These are phyloP conservation scores for Calonectria honghensis DNA, from an alignment of 2,329 filamentous ascomycete genomes.

Conservation along the genomic window DNA sequence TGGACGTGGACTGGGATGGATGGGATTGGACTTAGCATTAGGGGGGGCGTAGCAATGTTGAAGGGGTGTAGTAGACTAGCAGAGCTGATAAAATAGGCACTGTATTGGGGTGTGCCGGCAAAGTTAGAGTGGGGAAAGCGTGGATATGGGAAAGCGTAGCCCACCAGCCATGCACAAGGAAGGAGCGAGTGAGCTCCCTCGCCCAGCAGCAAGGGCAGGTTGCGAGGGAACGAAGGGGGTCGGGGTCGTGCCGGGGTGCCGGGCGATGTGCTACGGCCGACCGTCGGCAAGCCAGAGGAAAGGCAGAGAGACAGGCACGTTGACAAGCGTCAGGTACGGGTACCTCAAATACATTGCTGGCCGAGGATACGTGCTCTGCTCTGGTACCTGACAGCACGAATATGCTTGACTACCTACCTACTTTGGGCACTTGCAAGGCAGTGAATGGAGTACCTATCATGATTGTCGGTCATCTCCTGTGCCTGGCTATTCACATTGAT, in stretches of 20 bases:
- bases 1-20: conserved; percentile 58
- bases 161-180: conserved; percentile 30
- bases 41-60: conserved; percentile 38
- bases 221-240: conserved; percentile 33
- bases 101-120: conserved; percentile 20
- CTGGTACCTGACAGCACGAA: conserved; percentile 23
- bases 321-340: conserved; percentile 35
- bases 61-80: conserved; percentile 26
- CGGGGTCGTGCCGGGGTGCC: conserved; percentile 30
- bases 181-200: conserved; percentile 25
- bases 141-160: conserved; percentile 35
- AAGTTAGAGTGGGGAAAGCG: conserved; percentile 4
- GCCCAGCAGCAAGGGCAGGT: conserved; percentile 28
- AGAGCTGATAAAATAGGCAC: conserved; percentile 30
- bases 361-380: conserved; percentile 11
- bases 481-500: conserved; percentile 12
- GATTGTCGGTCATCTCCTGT: conserved; percentile 6
- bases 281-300: conserved; percentile 10
- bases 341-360: conserved; percentile 31
- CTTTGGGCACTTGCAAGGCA: conserved; percentile 18
- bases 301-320: conserved; percentile 25
- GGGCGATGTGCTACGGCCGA: conserved; percentile 29
- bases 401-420: conserved; percentile 9
- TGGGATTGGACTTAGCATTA: conserved; percentile 34
- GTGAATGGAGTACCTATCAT: background rate